Evolutionary conservation across 345 rosid species (phyloP).

Genomic region (Hirschfeldia incana): DNA sequence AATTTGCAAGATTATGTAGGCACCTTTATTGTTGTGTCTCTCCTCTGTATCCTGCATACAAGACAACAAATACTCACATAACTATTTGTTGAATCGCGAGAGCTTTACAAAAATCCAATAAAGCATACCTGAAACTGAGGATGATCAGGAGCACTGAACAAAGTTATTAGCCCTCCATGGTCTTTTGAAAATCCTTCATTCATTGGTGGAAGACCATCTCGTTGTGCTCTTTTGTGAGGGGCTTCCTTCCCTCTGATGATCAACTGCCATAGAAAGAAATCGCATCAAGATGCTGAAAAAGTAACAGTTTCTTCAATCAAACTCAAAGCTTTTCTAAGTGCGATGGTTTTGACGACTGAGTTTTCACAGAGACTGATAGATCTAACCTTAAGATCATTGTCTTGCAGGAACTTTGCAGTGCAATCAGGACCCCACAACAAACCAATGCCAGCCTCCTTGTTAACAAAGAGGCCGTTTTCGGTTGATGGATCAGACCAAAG

Average conservation of each 20-base stretch:
- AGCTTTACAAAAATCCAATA: background rate
- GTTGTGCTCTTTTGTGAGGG: slow-evolving; percentile 32
- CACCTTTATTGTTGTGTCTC: slow-evolving; percentile 38
- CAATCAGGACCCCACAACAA: slow-evolving; percentile 47
- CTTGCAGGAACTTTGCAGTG: slow-evolving; percentile 41
- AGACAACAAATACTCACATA: slow-evolving; percentile 3
- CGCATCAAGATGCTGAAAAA: slow-evolving; percentile 21
- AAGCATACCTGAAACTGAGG: slow-evolving; percentile 43
- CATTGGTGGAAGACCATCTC: slow-evolving; percentile 38
- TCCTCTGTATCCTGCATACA: slow-evolving; percentile 39
- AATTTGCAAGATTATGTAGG: slow-evolving; percentile 37
- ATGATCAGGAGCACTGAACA: slow-evolving; percentile 46
- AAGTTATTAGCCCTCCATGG: slow-evolving; percentile 43
- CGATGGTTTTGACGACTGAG: background rate
- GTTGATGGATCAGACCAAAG: slow-evolving; percentile 44
- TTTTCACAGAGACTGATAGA: background rate
- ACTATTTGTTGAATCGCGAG: background rate
- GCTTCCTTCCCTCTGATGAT: slow-evolving; percentile 41
- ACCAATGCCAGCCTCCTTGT: slow-evolving; percentile 43
- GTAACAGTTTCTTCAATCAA: slow-evolving; percentile 17
- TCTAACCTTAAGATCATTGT: slow-evolving; percentile 40
- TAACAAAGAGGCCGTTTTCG: slow-evolving; percentile 29
- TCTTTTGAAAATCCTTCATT: slow-evolving; percentile 38
- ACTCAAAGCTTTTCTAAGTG: slow-evolving; percentile 6
- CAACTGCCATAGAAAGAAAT: slow-evolving; percentile 33